These are phyloP conservation scores for Phytopythium cucurbitacearum DNA, from an alignment of 352 stramenopile species.

Conservation along the genomic window DNA sequence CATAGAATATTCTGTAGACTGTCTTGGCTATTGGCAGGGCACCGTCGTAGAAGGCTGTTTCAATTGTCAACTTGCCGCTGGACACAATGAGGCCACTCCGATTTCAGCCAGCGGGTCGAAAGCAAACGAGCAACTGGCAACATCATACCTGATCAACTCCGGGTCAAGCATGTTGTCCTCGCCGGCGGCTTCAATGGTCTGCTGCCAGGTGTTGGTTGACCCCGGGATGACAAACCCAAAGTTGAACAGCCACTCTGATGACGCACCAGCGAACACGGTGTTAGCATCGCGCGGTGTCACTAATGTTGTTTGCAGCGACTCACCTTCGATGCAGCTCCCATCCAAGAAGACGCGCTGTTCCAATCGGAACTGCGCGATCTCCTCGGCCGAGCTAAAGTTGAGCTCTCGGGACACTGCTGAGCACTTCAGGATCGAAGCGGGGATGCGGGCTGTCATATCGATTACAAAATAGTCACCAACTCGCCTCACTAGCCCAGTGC, in stretches of 20 bases:
- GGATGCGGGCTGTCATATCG: slow-evolving; percentile 51
- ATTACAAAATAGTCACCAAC: background rate
- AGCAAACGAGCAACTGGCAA: background rate
- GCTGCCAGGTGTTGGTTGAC: slow-evolving; percentile 95
- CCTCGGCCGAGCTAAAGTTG: slow-evolving; percentile 89
- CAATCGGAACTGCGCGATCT: slow-evolving; percentile 90
- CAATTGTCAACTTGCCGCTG: slow-evolving; percentile 91
- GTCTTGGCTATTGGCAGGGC: slow-evolving; percentile 86
- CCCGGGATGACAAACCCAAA: slow-evolving; percentile 95
- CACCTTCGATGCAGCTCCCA: slow-evolving; percentile 89
- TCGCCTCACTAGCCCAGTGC: background rate
- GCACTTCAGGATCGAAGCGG: slow-evolving; percentile 86
- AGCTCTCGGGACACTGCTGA: slow-evolving; percentile 90
- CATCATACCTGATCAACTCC: slow-evolving; percentile 66
- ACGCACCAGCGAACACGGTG: background rate
- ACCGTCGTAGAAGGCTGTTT: slow-evolving; percentile 95
- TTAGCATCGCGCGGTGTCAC: background rate
- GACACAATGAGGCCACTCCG: background rate
- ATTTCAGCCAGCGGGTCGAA: background rate
- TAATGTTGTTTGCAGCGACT: background rate
- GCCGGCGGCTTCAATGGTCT: slow-evolving; percentile 90
- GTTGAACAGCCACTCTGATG: slow-evolving; percentile 91
- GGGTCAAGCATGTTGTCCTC: slow-evolving; percentile 88
- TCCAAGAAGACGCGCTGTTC: slow-evolving; percentile 90
- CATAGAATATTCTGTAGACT: slow-evolving; percentile 93